A percentile compares a stretch with the other conserved stretches of the same genome.
These are phyloP conservation scores for Echites panduratus DNA, from an alignment of 257 asterid genomes.

Conservation along the genomic window DNA sequence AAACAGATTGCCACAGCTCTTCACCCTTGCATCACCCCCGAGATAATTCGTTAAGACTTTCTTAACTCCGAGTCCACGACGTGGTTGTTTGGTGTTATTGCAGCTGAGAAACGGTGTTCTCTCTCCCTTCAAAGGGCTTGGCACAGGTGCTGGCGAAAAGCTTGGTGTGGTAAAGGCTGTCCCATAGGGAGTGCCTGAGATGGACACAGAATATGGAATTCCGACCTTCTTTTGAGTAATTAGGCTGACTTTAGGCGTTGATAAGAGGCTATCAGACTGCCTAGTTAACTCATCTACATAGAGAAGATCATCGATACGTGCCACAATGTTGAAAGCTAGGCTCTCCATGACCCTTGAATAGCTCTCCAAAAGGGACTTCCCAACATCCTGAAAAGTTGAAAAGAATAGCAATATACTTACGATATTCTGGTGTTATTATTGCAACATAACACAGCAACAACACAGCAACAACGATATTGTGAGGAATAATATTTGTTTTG, in stretches of 20 bases:
- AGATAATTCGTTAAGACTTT: slow-evolving; percentile 67
- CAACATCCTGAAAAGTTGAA: slow-evolving; percentile 56
- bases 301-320: slow-evolving; percentile 78
- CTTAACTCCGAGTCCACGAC: slow-evolving; percentile 76
- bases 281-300: slow-evolving; percentile 70
- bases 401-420: background rate
- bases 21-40: slow-evolving; percentile 48
- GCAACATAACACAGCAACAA: too few relatives aligned
- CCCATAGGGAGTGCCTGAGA: slow-evolving; percentile 66
- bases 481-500: background rate
- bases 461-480: background rate
- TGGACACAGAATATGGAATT: slow-evolving; percentile 31
- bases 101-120: slow-evolving; percentile 44
- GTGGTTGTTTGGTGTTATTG: slow-evolving; percentile 37
- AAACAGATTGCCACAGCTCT: slow-evolving; percentile 27
- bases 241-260: slow-evolving; percentile 30
- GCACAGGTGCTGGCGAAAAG: slow-evolving; percentile 47
- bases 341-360: slow-evolving; percentile 96
- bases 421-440: background rate
- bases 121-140: slow-evolving; percentile 59
- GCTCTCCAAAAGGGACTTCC: slow-evolving; percentile 90
- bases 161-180: slow-evolving; percentile 51
- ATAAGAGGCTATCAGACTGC: slow-evolving; percentile 46
- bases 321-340: slow-evolving; percentile 68
- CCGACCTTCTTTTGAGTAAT: slow-evolving; percentile 47